Base-by-base conservation (phyloP, 257 asterid genomes). In the Solanum sejunctum region DNA sequence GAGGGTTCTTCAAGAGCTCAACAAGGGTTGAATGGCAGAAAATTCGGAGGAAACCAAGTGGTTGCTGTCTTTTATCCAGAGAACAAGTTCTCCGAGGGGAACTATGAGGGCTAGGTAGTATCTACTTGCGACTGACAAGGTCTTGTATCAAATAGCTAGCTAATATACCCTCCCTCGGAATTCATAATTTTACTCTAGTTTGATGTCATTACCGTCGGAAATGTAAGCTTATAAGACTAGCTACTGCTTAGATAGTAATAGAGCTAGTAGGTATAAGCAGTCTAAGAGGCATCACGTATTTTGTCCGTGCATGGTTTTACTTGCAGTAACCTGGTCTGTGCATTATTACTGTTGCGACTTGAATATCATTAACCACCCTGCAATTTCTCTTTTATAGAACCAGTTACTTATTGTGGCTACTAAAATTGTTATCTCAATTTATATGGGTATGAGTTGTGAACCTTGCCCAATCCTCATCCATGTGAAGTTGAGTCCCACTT, bases 11-110 rank as follows among this genome's bases (percentile, higher is more conserved):
- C 89, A 3, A 97, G 91, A 88, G 99, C 99, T 84, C 93, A 96
- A 47, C 93, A 88, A 89, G 98, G 94, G 20, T 83, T 97, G 86
- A 90, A 94, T 56, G 99, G 99, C 70, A 93, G 99, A 85, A 95
- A 92, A 89, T 97, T 97, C 32, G 99, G 98, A 12, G 98, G 95
- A 71, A 97, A 92, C 82, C 92, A 88, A 90, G 99, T 97, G 18
- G 91, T 91, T 79, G 99, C 98, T 1, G 93, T 93, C 55, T 97
- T 92, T 89, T 95, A 94, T 86, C 90, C 98, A 0, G 99, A 97
- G 90, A 86, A 92, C 83, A 95, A 90, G 92, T 97, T 95, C 71
- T 88, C 92, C 0, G 90, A 94, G 85, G 98, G 94, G 54, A 97
- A 94, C 85, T 95, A 95, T 80, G 87, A 91, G 79, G 98, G 95